phyloP scores from a whole-genome alignment of 164 flowering plant species.

The Cinnamomum chago region DNA sequence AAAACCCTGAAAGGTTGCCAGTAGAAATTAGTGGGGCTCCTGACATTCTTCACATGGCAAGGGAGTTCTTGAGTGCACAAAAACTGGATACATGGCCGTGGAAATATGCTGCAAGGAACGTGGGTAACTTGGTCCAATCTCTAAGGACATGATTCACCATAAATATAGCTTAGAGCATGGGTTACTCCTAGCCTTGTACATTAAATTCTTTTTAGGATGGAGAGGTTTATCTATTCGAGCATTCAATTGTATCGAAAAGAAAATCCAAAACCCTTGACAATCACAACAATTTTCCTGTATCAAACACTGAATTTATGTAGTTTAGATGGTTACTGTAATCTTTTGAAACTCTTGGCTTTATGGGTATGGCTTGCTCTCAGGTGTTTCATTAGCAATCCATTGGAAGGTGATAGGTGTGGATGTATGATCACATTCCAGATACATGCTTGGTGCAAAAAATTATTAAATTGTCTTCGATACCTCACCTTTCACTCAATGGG shows the following conservation, averaged over 20 bases:
- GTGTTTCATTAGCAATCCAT: background rate
- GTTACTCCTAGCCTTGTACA: background rate
- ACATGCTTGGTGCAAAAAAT: background rate
- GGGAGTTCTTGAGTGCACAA: constrained; percentile 22
- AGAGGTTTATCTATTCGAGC: background rate
- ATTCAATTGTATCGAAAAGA: background rate
- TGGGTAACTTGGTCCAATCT: constrained; percentile 26
- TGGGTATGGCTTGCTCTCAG: background rate
- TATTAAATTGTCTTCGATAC: too few relatives aligned
- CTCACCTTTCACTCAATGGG: background rate
- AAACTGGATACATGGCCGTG: constrained; percentile 21
- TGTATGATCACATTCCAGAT: background rate
- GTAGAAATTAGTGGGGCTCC: constrained; percentile 15
- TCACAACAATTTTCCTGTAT: background rate
- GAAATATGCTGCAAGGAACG: constrained; percentile 20
- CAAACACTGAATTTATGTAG: background rate
- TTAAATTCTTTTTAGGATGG: constrained; percentile 2
- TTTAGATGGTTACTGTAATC: background rate
- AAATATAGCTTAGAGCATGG: background rate
- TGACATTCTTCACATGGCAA: constrained; percentile 26
- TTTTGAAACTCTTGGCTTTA: background rate
- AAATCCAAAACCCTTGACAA: background rate
- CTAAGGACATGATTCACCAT: constrained; percentile 4
- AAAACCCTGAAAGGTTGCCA: constrained; percentile 22
- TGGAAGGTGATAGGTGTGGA: background rate